Percentiles rank a stretch among this genome's conserved stretches.
Conservation (phyloP, 371 early-diverging fungal species). For the Rhizopus delemar region DNA sequence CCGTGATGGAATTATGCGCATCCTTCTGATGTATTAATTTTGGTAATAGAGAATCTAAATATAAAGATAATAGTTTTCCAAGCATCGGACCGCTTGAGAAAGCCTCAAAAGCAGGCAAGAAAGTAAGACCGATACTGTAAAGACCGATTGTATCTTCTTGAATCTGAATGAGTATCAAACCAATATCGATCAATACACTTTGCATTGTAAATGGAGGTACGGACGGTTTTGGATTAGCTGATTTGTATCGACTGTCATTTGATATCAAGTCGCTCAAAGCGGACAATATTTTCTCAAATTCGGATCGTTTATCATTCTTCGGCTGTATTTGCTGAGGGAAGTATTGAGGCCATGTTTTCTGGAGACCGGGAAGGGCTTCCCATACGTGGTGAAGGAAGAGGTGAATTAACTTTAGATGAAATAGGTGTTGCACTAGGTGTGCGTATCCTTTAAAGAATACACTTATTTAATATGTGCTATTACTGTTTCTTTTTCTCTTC, state of each 20-base stretch:
- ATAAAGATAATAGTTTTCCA: slow-evolving; percentile 38
- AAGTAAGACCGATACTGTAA: slow-evolving; percentile 35
- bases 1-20: slow-evolving; percentile 9
- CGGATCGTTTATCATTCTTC: slow-evolving; percentile 22
- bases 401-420: slow-evolving; percentile 43
- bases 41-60: slow-evolving; percentile 43
- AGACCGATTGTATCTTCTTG: slow-evolving; percentile 34
- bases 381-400: slow-evolving; percentile 31
- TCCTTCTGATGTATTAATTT: slow-evolving; percentile 35
- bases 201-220: slow-evolving; percentile 60
- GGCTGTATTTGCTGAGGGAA: slow-evolving; percentile 1
- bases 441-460: slow-evolving; percentile 23
- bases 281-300: slow-evolving; percentile 41
- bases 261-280: slow-evolving; percentile 53
- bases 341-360: slow-evolving; percentile 9
- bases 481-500: background rate
- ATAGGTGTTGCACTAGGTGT: slow-evolving; percentile 33
- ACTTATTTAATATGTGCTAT: background rate
- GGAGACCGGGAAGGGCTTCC: slow-evolving; percentile 25
- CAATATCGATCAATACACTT: slow-evolving; percentile 56
- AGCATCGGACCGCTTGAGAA: slow-evolving; percentile 38
- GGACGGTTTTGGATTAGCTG: slow-evolving; percentile 55
- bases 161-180: slow-evolving; percentile 33
- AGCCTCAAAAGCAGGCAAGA: slow-evolving; percentile 48
- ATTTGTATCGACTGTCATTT: slow-evolving; percentile 59